Base-by-base conservation (phyloP, 2,329 filamentous ascomycete species). In the Alternaria sp. region DNA sequence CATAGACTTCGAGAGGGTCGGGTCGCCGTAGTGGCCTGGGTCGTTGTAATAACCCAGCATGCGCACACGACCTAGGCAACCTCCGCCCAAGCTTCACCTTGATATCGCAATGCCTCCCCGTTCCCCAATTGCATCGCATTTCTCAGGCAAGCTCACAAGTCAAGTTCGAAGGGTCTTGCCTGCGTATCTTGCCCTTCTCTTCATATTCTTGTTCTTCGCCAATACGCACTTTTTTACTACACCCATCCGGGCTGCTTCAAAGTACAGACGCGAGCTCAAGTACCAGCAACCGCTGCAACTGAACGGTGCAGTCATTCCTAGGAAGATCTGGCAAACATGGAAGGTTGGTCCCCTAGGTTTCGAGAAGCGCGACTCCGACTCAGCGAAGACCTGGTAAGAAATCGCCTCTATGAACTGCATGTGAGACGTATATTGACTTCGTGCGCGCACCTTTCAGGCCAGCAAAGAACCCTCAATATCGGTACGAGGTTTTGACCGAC, bases 281-380 rank as follows among this genome's bases (percentile, higher is more conserved):
- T 78, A 78, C 41, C 76, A 78, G 38, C 65, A 76, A 45, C 74
- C 74, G 18, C 56, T 74, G 14, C 72, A 77, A 48, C 25, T 62
- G 5, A 54, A 70, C 28, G 66, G 61, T 44, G 62, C 64, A 60
- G 53, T 73, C 55, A 68, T 92, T 88, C 68, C 90, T 85, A 6
- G 84, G 57, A 92, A 92, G 78, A 90, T 92, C 66, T 92, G 90
- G 90, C 90, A 92, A 77, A 90, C 87, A 0, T 92, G 90, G 90
- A 92, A 92, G 75, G 85, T 89, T 28, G 85, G 89, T 63, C 87
- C 90, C 2, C 80, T 91, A 34, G 81, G 82, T 2, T 91, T 92
- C 70, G 89, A 90, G 64, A 84, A 88, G 69, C 83, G 86, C 54
- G 89, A 92, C 69, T 80, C 85, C 32, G 78, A 83, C 25, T 82